Evolutionary conservation across 1,284 basidiomycete species (phyloP), one percentile per base, ranked within the genome.

Genomic region (Cutaneotrichosporon arboriforme): DNA sequence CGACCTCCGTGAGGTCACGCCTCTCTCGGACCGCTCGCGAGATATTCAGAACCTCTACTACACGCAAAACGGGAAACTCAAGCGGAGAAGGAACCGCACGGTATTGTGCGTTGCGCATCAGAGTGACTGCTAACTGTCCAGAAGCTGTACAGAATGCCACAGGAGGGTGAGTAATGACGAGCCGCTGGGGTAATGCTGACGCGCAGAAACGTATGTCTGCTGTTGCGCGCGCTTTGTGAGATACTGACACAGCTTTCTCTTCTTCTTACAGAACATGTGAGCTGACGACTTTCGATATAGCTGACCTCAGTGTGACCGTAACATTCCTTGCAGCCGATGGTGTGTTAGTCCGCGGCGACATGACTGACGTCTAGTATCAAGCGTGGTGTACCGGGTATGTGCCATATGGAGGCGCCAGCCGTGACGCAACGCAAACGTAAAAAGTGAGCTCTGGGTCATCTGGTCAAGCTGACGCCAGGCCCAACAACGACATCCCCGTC

Each of bases 111-210:
- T 66, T 12, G 14, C 14, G 9, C 1, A 33, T 39, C 4, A 12
- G 20, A 3, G 43, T 2, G 7, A 4, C n/a, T 21, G 22, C 35
- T 51, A 20, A 33, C 22, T 14, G 8, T 37, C 10, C 37, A 72
- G 69, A 63, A 74, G 72, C 46, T 74, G 72, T 55, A 53, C 58
- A 41, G 73, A 75, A 44, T 75, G 73, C 60, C 72, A 75, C 58
- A 53, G 73, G 20, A 59, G 73, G 57, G 67, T 68, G 50, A 68
- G 72, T 68, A 17, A 12, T 31, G 5, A 9, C 14, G n/a, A 7
- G 3, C 42, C 18, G 8, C n/a, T 21, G 20, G 51, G 47, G 39
- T 12, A 15, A n/a, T 22, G 26, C 50, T 52, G 38, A 54, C 43
- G 15, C 41, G 0, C 58, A 71, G 68, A 71, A 70, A 69, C 70